These are phyloP conservation scores for Primulina huaijiensis DNA, from an alignment of 257 asterid genomes.

Conservation along the genomic window DNA sequence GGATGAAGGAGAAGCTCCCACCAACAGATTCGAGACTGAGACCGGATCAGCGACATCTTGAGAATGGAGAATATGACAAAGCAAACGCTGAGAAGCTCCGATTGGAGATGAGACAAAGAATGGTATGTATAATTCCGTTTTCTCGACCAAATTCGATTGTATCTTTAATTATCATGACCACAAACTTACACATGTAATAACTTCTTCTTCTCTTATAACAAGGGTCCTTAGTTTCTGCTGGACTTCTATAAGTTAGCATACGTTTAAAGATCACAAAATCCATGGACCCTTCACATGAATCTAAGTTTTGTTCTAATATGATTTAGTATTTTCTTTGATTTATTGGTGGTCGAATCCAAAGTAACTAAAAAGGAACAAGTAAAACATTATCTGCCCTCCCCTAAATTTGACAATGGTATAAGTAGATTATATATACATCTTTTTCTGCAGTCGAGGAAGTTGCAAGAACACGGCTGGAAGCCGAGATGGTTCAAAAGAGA, in stretches of 20 bases:
- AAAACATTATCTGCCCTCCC: neutral
- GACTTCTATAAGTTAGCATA: neutral
- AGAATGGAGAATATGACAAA: conserved; percentile 83
- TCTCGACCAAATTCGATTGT: neutral
- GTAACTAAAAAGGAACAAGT: too few relatives aligned
- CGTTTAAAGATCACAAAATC: neutral
- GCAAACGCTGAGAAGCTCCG: conserved; percentile 88
- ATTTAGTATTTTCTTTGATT: neutral
- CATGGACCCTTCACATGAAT: neutral
- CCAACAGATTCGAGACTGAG: conserved; percentile 95
- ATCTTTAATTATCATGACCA: neutral
- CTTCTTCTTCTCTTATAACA: neutral
- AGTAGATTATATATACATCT: neutral
- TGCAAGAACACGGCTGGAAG: conserved; percentile 94
- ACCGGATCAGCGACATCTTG: conserved; percentile 89
- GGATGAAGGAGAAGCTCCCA: conserved; percentile 89
- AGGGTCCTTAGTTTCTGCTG: neutral
- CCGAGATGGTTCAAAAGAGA: conserved; percentile 79
- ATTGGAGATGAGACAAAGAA: conserved; percentile 80
- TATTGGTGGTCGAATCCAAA: neutral
- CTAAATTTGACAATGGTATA: neutral
- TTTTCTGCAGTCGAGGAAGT: conserved; percentile 66
- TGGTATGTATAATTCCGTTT: conserved; percentile 39
- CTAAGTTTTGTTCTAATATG: neutral
- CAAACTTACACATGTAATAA: neutral